Evolutionary conservation across 768 basidiomycete genomes (phyloP).

Genomic region (Calvatia gigantea): DNA sequence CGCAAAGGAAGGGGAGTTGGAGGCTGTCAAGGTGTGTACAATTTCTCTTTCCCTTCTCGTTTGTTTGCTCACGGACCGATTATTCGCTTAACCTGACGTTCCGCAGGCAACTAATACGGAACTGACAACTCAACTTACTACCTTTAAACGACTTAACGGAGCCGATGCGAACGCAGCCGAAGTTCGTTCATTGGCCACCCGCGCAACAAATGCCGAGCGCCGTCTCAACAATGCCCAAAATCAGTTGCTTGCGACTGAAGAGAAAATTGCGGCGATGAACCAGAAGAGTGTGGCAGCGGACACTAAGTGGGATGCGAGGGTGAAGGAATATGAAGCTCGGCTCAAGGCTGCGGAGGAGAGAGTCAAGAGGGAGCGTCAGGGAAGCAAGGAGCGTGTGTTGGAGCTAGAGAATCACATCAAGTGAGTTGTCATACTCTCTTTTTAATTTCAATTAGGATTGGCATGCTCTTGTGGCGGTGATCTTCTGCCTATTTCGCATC

Average conservation of each 20-base stretch:
- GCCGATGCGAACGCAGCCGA: slow-evolving; percentile 59
- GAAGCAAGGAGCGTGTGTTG: slow-evolving; percentile 78
- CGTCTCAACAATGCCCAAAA: slow-evolving; percentile 83
- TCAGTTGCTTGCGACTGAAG: slow-evolving; percentile 80
- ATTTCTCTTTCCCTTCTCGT: background rate
- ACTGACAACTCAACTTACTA: slow-evolving; percentile 64
- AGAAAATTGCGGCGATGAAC: slow-evolving; percentile 73
- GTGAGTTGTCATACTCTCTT: slow-evolving; percentile 30
- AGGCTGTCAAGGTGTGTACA: slow-evolving; percentile 69
- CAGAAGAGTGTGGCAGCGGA: slow-evolving; percentile 72
- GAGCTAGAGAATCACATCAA: slow-evolving; percentile 72
- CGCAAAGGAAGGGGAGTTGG: slow-evolving; percentile 87
- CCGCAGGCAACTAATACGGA: slow-evolving; percentile 77
- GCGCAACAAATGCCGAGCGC: slow-evolving; percentile 83
- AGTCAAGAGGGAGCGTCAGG: slow-evolving; percentile 91
- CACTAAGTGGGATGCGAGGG: slow-evolving; percentile 91
- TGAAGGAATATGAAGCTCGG: slow-evolving; percentile 85
- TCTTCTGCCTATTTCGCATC: background rate
- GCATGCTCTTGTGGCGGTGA: background rate
- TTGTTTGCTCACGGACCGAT: background rate
- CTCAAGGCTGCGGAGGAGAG: slow-evolving; percentile 85
- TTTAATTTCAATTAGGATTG: background rate
- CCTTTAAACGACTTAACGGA: slow-evolving; percentile 55
- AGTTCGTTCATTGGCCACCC: slow-evolving; percentile 62
- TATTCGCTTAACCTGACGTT: background rate